A percentile compares a stretch with the other conserved stretches of the same genome.
phyloP scores from a whole-genome alignment of 2,329 filamentous ascomycete species.

The Graphilbum sp. region DNA sequence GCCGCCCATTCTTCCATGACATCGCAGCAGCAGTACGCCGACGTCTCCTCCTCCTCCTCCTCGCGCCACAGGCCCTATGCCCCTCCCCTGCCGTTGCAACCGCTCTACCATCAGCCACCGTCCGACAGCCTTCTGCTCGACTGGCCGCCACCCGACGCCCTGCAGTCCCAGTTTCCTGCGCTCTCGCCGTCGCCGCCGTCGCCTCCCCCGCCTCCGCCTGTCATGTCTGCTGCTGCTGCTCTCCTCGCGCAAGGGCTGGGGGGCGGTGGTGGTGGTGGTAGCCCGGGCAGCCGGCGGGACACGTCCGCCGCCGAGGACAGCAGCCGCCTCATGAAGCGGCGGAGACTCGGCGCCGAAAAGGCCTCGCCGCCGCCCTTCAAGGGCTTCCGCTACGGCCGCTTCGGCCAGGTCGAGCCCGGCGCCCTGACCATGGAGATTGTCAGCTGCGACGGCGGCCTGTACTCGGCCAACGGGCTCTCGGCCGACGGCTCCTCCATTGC shows the following conservation, averaged over 20 bases:
- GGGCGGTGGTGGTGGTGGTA: background rate
- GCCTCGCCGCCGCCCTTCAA: slow-evolving; percentile 26
- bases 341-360: slow-evolving; percentile 51
- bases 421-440: slow-evolving; percentile 72
- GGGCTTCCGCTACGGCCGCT: slow-evolving; percentile 66
- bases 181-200: background rate
- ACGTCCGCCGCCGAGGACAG: slow-evolving; percentile 4
- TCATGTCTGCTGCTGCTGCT: background rate
- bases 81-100: no score
- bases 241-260: background rate
- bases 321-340: slow-evolving; percentile 44
- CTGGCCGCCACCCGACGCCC: background rate
- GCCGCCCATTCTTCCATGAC: no score
- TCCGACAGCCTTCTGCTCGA: background rate
- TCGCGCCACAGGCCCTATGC: no score
- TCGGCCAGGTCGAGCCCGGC: slow-evolving; percentile 74
- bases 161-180: background rate
- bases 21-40: no score
- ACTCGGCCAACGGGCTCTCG: slow-evolving; percentile 10
- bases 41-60: no score
- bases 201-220: background rate
- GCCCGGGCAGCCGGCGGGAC: background rate
- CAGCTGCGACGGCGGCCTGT: slow-evolving; percentile 72
- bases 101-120: no score
- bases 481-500: slow-evolving; percentile 44